phyloP scores from a whole-genome alignment of 306 rosid species.

The Vigna radiata region DNA sequence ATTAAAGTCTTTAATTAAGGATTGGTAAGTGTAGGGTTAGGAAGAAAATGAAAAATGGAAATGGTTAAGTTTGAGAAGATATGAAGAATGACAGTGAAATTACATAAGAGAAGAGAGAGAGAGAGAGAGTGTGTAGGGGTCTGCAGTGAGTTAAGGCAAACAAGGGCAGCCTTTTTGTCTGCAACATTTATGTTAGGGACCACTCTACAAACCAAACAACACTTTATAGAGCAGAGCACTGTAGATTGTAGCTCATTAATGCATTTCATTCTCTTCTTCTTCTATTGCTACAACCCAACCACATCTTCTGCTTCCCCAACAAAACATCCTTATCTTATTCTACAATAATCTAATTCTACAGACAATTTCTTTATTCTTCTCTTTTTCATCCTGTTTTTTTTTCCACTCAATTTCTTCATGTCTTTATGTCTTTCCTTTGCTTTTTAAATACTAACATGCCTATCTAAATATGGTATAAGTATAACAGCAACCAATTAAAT shows the following conservation, averaged over 20 bases:
- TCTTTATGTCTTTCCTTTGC: too few relatives aligned
- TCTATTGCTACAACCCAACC: slow-evolving; percentile 16
- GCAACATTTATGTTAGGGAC: slow-evolving; percentile 27
- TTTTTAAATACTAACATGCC: too few relatives aligned
- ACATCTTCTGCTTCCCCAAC: too few relatives aligned
- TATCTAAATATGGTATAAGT: too few relatives aligned
- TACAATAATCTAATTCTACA: neutral
- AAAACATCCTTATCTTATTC: slow-evolving; percentile 1
- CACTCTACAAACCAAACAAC: neutral
- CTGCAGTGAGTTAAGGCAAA: slow-evolving; percentile 1
- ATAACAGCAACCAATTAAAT: too few relatives aligned
- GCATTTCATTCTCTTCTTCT: neutral
- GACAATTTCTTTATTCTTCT: too few relatives aligned
- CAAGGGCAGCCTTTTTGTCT: slow-evolving; percentile 28
- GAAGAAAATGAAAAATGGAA: too few relatives aligned
- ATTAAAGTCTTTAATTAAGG: too few relatives aligned
- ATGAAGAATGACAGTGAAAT: slow-evolving; percentile 5
- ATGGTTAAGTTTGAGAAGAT: too few relatives aligned
- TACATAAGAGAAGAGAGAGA: neutral
- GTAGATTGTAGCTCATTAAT: neutral
- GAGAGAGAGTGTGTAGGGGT: slow-evolving; percentile 6
- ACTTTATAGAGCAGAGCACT: neutral
- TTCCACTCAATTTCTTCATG: too few relatives aligned
- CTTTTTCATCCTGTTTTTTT: too few relatives aligned
- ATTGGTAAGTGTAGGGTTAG: too few relatives aligned